Conservation (phyloP, 345 rosid genomes). For the Cardamine resedifolia region DNA sequence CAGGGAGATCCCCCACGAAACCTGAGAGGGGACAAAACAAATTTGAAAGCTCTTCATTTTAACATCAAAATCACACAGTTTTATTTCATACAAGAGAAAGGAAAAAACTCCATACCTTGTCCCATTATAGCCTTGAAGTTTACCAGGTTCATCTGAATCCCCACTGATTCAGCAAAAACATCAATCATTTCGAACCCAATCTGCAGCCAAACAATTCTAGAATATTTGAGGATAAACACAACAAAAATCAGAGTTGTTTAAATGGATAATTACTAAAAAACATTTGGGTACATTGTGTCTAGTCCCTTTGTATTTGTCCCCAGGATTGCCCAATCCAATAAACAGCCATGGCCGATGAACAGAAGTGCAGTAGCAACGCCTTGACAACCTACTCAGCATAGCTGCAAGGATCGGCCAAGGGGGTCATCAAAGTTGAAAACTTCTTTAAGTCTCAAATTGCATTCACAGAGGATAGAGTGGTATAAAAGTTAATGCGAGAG, state of each 20-base stretch:
- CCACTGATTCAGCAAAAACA: conserved; percentile 61
- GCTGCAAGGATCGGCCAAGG: neutral
- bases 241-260: neutral
- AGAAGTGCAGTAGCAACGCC: conserved; percentile 58
- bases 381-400: conserved; percentile 32
- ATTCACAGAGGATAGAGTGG: neutral
- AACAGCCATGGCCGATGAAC: conserved; percentile 72
- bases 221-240: conserved; percentile 5
- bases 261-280: neutral
- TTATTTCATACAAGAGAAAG: neutral
- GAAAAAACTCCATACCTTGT: conserved; percentile 46
- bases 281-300: conserved; percentile 64
- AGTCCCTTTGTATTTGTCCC: conserved; percentile 77
- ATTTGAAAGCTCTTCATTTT: neutral
- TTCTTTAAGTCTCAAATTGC: conserved; percentile 14
- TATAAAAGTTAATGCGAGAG: neutral
- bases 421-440: neutral
- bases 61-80: conserved; percentile 16
- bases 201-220: conserved; percentile 18
- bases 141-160: conserved; percentile 49
- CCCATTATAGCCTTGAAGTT: conserved; percentile 74
- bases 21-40: conserved; percentile 36
- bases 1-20: conserved; percentile 55
- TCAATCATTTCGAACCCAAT: conserved; percentile 80
- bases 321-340: conserved; percentile 87